phyloP scores from a whole-genome alignment of 257 asterid species.

The Solanum dulcamara region DNA sequence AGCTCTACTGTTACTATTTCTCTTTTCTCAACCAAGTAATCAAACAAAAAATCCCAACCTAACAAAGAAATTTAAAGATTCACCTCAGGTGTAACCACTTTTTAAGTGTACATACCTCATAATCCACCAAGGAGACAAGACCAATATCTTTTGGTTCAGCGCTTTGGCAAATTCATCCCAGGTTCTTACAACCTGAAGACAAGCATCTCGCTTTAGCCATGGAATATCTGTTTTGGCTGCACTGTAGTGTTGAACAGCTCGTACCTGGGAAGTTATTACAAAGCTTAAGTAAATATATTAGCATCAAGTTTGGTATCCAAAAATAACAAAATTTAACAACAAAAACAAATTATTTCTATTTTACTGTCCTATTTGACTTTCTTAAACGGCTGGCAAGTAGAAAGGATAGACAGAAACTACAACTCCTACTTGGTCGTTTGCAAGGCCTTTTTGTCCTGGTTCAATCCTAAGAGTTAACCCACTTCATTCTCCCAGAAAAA shows the following conservation, averaged over 20 bases:
- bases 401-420: not conserved
- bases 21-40: not conserved
- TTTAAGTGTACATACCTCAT: constrained; percentile 38
- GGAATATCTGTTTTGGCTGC: constrained; percentile 57
- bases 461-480: constrained; percentile 83
- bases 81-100: not conserved
- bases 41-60: not conserved
- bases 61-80: not conserved
- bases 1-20: not conserved
- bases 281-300: not conserved
- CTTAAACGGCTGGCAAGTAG: not conserved
- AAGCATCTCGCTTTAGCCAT: constrained; percentile 60
- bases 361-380: not conserved
- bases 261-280: constrained; percentile 30
- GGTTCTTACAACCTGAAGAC: constrained; percentile 51
- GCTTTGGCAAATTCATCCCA: constrained; percentile 80
- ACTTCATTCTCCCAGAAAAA: constrained; percentile 89
- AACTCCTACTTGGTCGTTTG: constrained; percentile 50
- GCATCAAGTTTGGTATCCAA: not conserved
- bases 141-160: constrained; percentile 65
- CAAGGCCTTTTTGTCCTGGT: constrained; percentile 79
- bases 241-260: constrained; percentile 69
- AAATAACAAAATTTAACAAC: not conserved
- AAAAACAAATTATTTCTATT: not conserved
- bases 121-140: constrained; percentile 95